These are phyloP conservation scores for Termitomyces eurrhizus DNA, from an alignment of 768 basidiomycete species.

Conservation along the genomic window DNA sequence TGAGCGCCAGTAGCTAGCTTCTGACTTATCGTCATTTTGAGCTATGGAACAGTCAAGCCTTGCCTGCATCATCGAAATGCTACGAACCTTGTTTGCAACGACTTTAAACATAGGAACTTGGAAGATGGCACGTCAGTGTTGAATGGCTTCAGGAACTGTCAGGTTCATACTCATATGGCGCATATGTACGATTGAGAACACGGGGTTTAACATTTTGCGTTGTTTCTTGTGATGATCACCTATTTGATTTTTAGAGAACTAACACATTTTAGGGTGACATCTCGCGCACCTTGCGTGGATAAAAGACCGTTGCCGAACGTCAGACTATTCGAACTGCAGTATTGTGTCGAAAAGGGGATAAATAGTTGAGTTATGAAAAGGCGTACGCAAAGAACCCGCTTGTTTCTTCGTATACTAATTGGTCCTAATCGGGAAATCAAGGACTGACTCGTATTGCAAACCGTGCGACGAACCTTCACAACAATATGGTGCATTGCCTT, in stretches of 20 bases:
- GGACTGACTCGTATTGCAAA: not conserved
- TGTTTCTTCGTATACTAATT: constrained; percentile 14
- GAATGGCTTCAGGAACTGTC: not conserved
- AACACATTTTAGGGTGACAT: not conserved
- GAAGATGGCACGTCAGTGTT: not conserved
- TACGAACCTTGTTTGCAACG: constrained; percentile 15
- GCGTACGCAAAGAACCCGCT: constrained; percentile 12
- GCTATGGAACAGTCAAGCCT: not conserved
- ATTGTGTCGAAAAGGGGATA: not conserved
- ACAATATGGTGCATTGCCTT: constrained; percentile 16
- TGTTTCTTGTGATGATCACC: constrained; percentile 16
- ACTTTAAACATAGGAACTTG: constrained; percentile 17
- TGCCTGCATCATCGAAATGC: not conserved
- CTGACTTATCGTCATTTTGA: constrained; percentile 1
- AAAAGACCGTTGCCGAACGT: constrained; percentile 13
- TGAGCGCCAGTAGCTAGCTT: constrained; percentile 8
- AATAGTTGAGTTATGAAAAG: too few relatives aligned
- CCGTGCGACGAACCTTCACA: constrained; percentile 7
- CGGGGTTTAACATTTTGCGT: constrained; percentile 18
- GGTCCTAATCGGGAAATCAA: constrained; percentile 6
- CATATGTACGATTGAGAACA: constrained; percentile 19
- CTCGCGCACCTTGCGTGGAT: constrained; percentile 9
- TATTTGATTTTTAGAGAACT: not conserved
- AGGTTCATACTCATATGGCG: constrained; percentile 13
- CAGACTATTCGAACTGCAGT: constrained; percentile 2